Conservation (phyloP, 202 grass and related monocot species). For the Bolboschoenoplectus hybrid region DNA sequence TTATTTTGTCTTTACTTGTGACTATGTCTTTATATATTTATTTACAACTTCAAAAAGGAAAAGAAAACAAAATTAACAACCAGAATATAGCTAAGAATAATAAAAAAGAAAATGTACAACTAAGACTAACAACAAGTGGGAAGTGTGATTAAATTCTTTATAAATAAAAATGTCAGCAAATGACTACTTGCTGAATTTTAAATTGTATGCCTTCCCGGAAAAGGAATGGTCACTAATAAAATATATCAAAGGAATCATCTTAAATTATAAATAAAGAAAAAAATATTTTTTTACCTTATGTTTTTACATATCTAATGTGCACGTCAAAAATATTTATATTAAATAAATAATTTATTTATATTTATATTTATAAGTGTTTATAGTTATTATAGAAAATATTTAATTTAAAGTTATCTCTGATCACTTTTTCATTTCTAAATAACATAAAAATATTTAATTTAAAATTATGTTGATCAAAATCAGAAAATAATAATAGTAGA, state of each 20-base stretch:
- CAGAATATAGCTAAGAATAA: background rate
- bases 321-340: too few species aligned
- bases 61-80: background rate
- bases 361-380: too few species aligned
- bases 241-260: background rate
- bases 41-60: background rate
- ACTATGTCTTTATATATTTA: too few species aligned
- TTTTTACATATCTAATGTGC: too few species aligned
- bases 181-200: slow-evolving; percentile 24
- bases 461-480: background rate
- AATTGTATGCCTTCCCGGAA: slow-evolving; percentile 15
- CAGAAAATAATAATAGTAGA: background rate
- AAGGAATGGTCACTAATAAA: slow-evolving; percentile 14
- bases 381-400: too few species aligned
- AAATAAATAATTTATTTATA: too few species aligned
- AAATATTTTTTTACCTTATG: too few species aligned
- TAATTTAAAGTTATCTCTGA: too few species aligned
- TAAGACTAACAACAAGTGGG: slow-evolving; percentile 16
- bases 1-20: too few species aligned
- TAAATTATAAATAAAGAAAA: background rate
- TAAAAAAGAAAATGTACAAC: background rate
- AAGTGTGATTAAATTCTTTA: slow-evolving; percentile 33
- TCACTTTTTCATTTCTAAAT: too few species aligned
- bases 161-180: slow-evolving; percentile 29
- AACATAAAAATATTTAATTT: too few species aligned